Conservation (phyloP, 768 basidiomycete genomes). For the Hydnomerulius pinastri region DNA sequence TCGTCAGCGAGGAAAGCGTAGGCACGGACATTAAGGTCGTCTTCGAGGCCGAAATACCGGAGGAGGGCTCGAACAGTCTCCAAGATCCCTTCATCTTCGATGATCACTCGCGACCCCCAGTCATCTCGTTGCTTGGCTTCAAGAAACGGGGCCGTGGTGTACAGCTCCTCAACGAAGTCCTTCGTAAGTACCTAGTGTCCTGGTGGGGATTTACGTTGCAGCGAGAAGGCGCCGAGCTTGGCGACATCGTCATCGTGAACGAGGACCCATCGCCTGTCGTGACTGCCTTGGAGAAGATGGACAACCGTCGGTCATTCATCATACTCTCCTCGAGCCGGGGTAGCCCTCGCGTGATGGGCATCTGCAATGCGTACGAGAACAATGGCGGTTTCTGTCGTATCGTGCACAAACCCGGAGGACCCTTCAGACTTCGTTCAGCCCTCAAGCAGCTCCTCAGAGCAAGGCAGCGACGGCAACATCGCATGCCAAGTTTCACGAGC, state of each 20-base stretch:
- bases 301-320: slow-evolving; percentile 68
- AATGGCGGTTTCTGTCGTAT: slow-evolving; percentile 89
- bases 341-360: slow-evolving; percentile 58
- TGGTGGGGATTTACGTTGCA: slow-evolving; percentile 76
- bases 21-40: slow-evolving; percentile 92
- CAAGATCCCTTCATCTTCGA: slow-evolving; percentile 50
- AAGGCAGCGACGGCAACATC: slow-evolving; percentile 33
- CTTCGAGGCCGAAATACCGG: slow-evolving; percentile 68
- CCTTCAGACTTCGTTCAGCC: slow-evolving; percentile 65
- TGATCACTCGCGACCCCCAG: slow-evolving; percentile 42
- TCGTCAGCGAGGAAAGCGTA: slow-evolving; percentile 86
- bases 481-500: slow-evolving; percentile 18
- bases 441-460: slow-evolving; percentile 49
- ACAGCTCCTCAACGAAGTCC: slow-evolving; percentile 61
- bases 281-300: slow-evolving; percentile 56
- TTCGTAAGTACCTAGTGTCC: slow-evolving; percentile 63
- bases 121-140: slow-evolving; percentile 75
- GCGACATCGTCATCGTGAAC: slow-evolving; percentile 80
- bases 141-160: slow-evolving; percentile 62
- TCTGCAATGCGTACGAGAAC: slow-evolving; percentile 70
- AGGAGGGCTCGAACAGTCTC: slow-evolving; percentile 40
- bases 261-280: slow-evolving; percentile 66
- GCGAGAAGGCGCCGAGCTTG: slow-evolving; percentile 43
- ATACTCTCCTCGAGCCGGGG: slow-evolving; percentile 74
- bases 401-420: slow-evolving; percentile 88